Conservation (phyloP, 2,329 filamentous ascomycete species). For the Fusarium papillatum region DNA sequence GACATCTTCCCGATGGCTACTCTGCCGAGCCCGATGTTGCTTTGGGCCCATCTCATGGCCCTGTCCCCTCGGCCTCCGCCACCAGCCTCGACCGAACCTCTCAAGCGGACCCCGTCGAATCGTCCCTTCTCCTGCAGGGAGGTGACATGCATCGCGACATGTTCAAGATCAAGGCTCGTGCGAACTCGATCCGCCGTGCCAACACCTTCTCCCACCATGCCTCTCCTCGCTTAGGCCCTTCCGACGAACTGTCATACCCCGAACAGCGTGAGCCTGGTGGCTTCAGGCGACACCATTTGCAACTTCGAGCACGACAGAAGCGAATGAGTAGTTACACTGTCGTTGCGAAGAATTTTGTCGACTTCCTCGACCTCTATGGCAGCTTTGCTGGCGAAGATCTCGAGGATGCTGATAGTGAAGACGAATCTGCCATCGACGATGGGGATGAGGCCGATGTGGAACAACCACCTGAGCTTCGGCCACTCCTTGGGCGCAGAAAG, state of each 20-base stretch:
- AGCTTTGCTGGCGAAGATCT: slow-evolving; percentile 83
- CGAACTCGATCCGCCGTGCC: slow-evolving; percentile 66
- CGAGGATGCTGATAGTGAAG: slow-evolving; percentile 64
- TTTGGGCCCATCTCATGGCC: slow-evolving; percentile 27
- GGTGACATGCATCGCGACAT: slow-evolving; percentile 85
- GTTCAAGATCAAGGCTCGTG: slow-evolving; percentile 78
- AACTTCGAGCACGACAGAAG: slow-evolving; percentile 55
- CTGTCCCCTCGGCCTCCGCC: slow-evolving; percentile 31
- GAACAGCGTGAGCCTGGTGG: slow-evolving; percentile 60
- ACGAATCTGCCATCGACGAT: slow-evolving; percentile 68
- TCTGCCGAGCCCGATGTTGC: slow-evolving; percentile 55
- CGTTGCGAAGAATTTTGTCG: slow-evolving; percentile 78
- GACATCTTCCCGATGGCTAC: slow-evolving; percentile 55
- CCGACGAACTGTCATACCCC: slow-evolving; percentile 49
- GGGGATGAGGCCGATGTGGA: slow-evolving; percentile 59
- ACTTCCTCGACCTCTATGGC: slow-evolving; percentile 82
- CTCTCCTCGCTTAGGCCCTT: slow-evolving; percentile 46
- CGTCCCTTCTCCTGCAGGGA: slow-evolving; percentile 79
- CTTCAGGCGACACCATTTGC: slow-evolving; percentile 61
- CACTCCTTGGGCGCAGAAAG: slow-evolving; percentile 65
- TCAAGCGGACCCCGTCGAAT: slow-evolving; percentile 61
- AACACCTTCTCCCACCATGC: slow-evolving; percentile 75
- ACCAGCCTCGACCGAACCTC: slow-evolving; percentile 28
- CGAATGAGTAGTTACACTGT: slow-evolving; percentile 56
- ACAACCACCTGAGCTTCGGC: slow-evolving; percentile 67